Conservation (phyloP, 2,329 filamentous ascomycete species). For the Dothideomycetidae sp. region DNA sequence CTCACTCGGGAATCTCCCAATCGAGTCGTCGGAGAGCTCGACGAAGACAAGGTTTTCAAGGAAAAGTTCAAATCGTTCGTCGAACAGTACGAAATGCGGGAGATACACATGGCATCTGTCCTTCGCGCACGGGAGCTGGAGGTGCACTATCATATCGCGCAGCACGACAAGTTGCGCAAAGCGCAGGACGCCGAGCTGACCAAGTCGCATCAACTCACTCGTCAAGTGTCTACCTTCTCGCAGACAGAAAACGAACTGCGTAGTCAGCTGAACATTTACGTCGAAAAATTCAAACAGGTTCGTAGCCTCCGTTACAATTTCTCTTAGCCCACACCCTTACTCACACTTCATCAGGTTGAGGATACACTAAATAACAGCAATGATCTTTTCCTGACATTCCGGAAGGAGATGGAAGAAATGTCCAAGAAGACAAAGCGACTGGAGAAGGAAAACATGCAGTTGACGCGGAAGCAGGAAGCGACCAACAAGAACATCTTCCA, state of each 20-base stretch:
- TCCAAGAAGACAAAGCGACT: slow-evolving; percentile 95
- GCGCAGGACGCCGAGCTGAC: slow-evolving; percentile 66
- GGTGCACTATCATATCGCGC: slow-evolving; percentile 79
- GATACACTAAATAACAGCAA: slow-evolving; percentile 98
- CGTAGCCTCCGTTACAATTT: slow-evolving; percentile 11
- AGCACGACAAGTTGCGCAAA: slow-evolving; percentile 81
- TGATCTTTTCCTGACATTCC: slow-evolving; percentile 89
- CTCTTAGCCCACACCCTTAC: slow-evolving; percentile 13
- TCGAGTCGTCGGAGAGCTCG: slow-evolving; percentile 68
- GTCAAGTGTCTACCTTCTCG: slow-evolving; percentile 86
- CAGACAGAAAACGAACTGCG: slow-evolving; percentile 89
- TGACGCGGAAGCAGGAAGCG: slow-evolving; percentile 84
- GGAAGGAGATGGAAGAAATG: slow-evolving; percentile 99
- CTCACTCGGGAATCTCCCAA: slow-evolving; percentile 73
- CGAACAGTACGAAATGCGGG: slow-evolving; percentile 91
- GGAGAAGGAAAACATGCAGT: slow-evolving; percentile 86
- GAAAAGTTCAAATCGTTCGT: slow-evolving; percentile 91
- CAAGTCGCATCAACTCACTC: slow-evolving; percentile 71
- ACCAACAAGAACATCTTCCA: slow-evolving; percentile 91
- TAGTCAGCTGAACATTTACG: slow-evolving; percentile 93
- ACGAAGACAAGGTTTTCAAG: slow-evolving; percentile 75
- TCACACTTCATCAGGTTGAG: slow-evolving; percentile 62
- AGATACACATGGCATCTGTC: slow-evolving; percentile 82
- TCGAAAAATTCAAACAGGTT: slow-evolving; percentile 99
- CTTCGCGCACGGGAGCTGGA: slow-evolving; percentile 92